A percentile compares a stretch with the other conserved stretches of the same genome.
phyloP scores from a whole-genome alignment of 306 rosid species.

The Cucurbita pepo region DNA sequence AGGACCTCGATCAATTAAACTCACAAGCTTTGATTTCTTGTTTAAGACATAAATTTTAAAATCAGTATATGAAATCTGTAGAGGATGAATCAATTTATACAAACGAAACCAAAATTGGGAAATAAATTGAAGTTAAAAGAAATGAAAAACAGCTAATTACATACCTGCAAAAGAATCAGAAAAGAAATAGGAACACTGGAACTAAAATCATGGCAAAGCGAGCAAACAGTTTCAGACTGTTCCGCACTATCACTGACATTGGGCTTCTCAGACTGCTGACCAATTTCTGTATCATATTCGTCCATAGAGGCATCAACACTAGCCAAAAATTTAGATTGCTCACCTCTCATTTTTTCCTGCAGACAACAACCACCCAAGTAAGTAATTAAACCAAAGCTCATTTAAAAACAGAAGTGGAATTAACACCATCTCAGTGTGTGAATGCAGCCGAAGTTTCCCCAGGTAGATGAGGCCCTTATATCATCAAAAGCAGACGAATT shows the following conservation, averaged over 20 bases:
- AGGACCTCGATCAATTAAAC: conserved; percentile 57
- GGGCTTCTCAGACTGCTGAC: conserved; percentile 21
- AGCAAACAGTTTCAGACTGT: conserved; percentile 66
- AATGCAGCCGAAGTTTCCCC: neutral
- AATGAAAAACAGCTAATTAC: neutral
- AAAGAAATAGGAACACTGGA: conserved; percentile 57
- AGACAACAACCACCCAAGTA: neutral
- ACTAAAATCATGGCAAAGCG: conserved; percentile 75
- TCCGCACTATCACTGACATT: conserved; percentile 30
- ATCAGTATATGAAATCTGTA: conserved; percentile 7
- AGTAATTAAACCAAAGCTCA: neutral
- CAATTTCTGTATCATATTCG: conserved; percentile 34
- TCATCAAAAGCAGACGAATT: too few relatives aligned
- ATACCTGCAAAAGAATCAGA: conserved; percentile 76
- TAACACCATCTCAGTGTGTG: neutral
- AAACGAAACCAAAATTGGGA: neutral
- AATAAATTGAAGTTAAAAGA: neutral
- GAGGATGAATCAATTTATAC: neutral
- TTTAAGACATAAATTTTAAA: neutral
- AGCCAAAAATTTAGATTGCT: conserved; percentile 80
- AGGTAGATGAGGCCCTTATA: too few relatives aligned
- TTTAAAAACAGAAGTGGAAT: neutral
- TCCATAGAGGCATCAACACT: conserved; percentile 40
- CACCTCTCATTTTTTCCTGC: conserved; percentile 87
- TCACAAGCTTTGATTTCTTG: conserved; percentile 84